Conservation (phyloP, 345 rosid species). For the Cardamine resedifolia region DNA sequence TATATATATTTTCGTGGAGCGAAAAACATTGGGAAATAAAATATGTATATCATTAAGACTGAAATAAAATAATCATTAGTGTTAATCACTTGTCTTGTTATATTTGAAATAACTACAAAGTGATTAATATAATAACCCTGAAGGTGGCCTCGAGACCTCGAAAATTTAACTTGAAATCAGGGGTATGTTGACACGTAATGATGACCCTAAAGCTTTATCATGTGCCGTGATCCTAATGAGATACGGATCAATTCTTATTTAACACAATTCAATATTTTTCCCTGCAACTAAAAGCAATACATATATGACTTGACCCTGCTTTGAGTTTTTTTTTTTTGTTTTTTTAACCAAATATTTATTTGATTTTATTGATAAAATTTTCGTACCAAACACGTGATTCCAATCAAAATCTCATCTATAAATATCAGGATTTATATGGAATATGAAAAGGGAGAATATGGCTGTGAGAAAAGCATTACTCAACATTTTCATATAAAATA, state of each 20-base stretch:
- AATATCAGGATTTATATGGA: background rate
- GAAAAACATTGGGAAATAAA: background rate
- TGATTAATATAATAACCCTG: background rate
- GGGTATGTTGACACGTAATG: constrained; percentile 36
- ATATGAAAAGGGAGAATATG: background rate
- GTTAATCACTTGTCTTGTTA: constrained; percentile 4
- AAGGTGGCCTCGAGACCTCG: constrained; percentile 31
- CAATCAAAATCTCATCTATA: background rate
- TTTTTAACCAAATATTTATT: background rate
- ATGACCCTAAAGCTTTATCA: constrained; percentile 26
- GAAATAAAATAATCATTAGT: constrained; percentile 4
- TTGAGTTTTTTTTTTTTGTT: background rate
- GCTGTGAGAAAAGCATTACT: background rate
- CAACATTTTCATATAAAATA: background rate
- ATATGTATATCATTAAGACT: background rate
- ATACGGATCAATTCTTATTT: constrained; percentile 23
- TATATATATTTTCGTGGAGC: background rate
- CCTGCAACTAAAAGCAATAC: constrained; percentile 23
- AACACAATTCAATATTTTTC: constrained; percentile 7
- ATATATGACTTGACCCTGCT: constrained; percentile 1
- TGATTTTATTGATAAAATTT: background rate
- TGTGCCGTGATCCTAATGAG: constrained; percentile 39
- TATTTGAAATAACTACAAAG: background rate
- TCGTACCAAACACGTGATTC: constrained; percentile 20
- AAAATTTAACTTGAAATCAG: constrained; percentile 3